These are phyloP conservation scores for Nemania serpens DNA, from an alignment of 2,329 filamentous ascomycete species.

Conservation along the genomic window DNA sequence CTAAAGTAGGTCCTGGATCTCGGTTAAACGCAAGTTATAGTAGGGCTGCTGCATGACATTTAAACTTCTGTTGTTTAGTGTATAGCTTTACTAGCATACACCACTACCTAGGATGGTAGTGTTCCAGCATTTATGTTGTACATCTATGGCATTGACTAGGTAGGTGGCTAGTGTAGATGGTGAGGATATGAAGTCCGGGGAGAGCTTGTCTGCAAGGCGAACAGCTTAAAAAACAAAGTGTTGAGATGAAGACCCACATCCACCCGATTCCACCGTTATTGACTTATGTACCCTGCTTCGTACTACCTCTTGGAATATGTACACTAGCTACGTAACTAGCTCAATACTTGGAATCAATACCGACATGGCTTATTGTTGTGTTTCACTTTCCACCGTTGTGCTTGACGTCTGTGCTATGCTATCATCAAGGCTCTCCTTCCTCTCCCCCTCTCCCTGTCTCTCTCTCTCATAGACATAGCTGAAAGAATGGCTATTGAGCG, in stretches of 20 bases:
- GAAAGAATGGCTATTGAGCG: too few relatives aligned
- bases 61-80: neutral
- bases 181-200: too few relatives aligned
- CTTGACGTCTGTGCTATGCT: too few relatives aligned
- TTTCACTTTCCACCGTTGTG: too few relatives aligned
- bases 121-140: neutral
- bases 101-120: neutral
- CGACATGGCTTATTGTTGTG: too few relatives aligned
- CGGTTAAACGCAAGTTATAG: neutral
- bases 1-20: neutral
- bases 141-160: neutral
- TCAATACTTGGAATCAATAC: too few relatives aligned
- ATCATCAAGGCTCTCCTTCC: too few relatives aligned
- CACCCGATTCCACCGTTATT: constrained; percentile 1
- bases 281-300: too few relatives aligned
- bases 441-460: too few relatives aligned
- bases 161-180: neutral
- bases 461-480: too few relatives aligned
- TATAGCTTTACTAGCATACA: neutral
- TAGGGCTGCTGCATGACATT: constrained; percentile 1
- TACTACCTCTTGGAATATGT: too few relatives aligned
- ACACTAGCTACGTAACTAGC: too few relatives aligned
- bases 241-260: constrained; percentile 14
- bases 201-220: neutral
- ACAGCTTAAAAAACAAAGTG: neutral